Base-by-base conservation (phyloP, 257 asterid species). In the Capsicum pubescens region DNA sequence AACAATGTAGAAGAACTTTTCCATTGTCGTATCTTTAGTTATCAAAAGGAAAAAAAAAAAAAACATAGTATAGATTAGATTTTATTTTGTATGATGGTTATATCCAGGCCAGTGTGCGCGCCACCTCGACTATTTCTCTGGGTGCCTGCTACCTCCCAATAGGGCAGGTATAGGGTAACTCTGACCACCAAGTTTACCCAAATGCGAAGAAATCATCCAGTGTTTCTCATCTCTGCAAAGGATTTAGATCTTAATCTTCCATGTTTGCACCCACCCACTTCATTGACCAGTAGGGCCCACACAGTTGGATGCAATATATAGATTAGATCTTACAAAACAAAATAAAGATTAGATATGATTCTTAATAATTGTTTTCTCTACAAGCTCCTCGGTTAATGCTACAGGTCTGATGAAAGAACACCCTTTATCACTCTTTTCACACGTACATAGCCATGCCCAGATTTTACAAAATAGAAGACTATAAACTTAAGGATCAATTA, bases 381-480 rank as follows among this genome's bases (percentile, higher is more conserved):
- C 77, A 68, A 36, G 77, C 77, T 68, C 77, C 52, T 17, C 7
- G 44, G n/a, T 68, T 36, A 39, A 39, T 68, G 54, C 12, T 36
- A 14, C 77, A 68, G 14, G 76, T 36, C 52, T 68, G 52, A 36
- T 39, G 52, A 68, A 68, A 68, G 54, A 68, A 68, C 77, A 68
- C 19, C 7, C 21, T 68, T 44, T 15, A 32, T 32, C 21, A 39
- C 52, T 36, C 54, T 19, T 39, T 68, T 50, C 13, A 39, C 77
- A 15, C 52, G n/a, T 39, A 39, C 77, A 68, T 66, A 36, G 54
- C 26, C 77, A 68, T 36, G 54, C 26, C 77, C 77, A 39, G 77
- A 36, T 15, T 68, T 68, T 68, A 36, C 52, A 36, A 68, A 68
- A 36, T 39, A 39, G 26, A 68, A 68, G 52, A 68, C 77, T 36